Evolutionary conservation across 2,329 filamentous ascomycete species (phyloP).

Genomic region (Pestalotiopsis sp.): DNA sequence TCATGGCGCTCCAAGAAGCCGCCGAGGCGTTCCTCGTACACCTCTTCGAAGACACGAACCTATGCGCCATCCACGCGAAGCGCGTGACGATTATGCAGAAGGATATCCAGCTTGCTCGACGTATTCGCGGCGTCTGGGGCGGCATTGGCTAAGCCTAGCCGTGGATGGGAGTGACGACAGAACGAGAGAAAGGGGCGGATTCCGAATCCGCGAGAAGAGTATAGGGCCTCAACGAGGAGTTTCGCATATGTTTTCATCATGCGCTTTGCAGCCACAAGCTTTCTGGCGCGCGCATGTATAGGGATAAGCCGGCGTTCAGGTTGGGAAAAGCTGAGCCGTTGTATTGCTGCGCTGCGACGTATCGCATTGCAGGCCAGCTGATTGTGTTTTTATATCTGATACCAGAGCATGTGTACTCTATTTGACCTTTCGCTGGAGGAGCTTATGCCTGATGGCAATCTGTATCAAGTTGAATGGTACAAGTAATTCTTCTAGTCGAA

Average conservation of each 20-base stretch:
- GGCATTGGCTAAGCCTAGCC: slow-evolving; percentile 55
- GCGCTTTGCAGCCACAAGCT: not conserved
- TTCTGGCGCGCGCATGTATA: not conserved
- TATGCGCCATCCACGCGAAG: slow-evolving; percentile 96
- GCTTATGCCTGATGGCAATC: not conserved
- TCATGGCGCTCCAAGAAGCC: slow-evolving; percentile 90
- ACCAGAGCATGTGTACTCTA: not conserved
- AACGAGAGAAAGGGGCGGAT: not conserved
- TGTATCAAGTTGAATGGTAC: not conserved
- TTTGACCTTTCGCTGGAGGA: not conserved
- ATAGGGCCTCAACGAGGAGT: not conserved
- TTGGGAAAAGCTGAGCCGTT: not conserved
- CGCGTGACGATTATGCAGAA: slow-evolving; percentile 97
- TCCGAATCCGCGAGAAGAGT: not conserved
- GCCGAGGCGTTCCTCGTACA: slow-evolving; percentile 96
- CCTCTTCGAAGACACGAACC: slow-evolving; percentile 94
- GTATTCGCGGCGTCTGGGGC: slow-evolving; percentile 79
- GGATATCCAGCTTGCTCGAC: slow-evolving; percentile 89
- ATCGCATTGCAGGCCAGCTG: not conserved
- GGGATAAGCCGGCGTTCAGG: slow-evolving; percentile 8
- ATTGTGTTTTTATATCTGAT: not conserved
- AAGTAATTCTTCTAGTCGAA: not conserved
- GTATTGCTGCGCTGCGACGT: no score
- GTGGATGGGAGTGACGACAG: not conserved
- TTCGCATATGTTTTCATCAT: not conserved